These are phyloP conservation scores for Phytophthora boehmeriae DNA, from an alignment of 352 stramenopile species.

Conservation along the genomic window DNA sequence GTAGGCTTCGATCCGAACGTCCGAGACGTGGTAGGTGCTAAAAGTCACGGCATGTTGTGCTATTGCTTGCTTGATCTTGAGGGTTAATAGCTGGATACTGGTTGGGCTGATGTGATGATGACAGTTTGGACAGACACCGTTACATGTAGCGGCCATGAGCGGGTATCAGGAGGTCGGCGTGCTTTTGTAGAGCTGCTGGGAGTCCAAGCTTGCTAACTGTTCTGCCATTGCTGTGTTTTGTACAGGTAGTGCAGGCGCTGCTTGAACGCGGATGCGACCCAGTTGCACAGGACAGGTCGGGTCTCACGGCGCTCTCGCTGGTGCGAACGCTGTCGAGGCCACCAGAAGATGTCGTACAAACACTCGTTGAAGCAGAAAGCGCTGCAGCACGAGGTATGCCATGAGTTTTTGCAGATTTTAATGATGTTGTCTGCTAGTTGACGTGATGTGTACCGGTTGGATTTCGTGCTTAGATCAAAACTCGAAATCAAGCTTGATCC, in stretches of 20 bases:
- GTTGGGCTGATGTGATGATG: constrained; percentile 9
- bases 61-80: not conserved
- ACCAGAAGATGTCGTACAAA: constrained; percentile 66
- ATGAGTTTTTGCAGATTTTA: not conserved
- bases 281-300: constrained; percentile 53
- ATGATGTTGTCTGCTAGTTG: constrained; percentile 2
- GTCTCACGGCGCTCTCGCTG: constrained; percentile 67
- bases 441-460: constrained; percentile 2
- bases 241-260: constrained; percentile 56
- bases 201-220: not conserved
- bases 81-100: not conserved
- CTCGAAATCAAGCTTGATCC: constrained; percentile 22
- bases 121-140: constrained; percentile 72
- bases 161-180: constrained; percentile 56
- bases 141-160: constrained; percentile 77
- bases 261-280: constrained; percentile 59
- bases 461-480: constrained; percentile 18
- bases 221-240: not conserved
- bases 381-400: constrained; percentile 28
- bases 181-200: not conserved
- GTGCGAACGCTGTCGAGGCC: constrained; percentile 71
- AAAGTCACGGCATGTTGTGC: not conserved
- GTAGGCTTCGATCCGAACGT: constrained; percentile 80
- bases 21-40: constrained; percentile 51
- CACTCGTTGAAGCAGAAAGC: constrained; percentile 57